phyloP scores from a whole-genome alignment of 768 basidiomycete genomes.

The Fistulinella prunicolor region DNA sequence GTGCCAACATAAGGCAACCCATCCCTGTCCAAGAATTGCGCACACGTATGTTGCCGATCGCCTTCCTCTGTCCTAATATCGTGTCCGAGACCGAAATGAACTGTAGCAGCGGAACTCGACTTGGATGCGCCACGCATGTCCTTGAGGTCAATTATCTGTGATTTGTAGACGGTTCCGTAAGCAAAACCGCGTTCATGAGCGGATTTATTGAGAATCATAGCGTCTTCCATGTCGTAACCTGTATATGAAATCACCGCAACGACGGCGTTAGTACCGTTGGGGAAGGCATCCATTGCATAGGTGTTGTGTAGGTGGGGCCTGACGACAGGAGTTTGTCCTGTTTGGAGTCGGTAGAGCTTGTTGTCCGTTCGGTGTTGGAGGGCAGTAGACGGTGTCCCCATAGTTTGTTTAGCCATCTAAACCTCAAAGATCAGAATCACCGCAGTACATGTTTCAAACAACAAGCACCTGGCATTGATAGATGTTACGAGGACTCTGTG shows the following conservation, averaged over 20 bases:
- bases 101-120: conserved; percentile 49
- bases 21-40: conserved; percentile 68
- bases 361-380: conserved; percentile 93
- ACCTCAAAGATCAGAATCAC: conserved; percentile 7
- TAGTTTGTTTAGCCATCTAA: conserved; percentile 99
- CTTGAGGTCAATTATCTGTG: conserved; percentile 86
- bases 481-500: conserved; percentile 83
- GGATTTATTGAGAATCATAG: conserved; percentile 99
- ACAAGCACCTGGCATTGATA: conserved; percentile 82
- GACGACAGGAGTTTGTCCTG: conserved; percentile 92
- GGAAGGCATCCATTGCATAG: conserved; percentile 98
- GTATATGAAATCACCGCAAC: conserved; percentile 99
- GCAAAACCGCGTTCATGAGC: conserved; percentile 97
- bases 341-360: conserved; percentile 95
- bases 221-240: conserved; percentile 99
- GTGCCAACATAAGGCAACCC: conserved; percentile 82
- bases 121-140: conserved; percentile 69
- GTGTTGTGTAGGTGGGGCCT: conserved; percentile 88
- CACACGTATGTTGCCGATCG: conserved; percentile 39
- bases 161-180: conserved; percentile 96
- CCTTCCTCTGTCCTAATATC: conserved; percentile 64
- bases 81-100: conserved; percentile 88
- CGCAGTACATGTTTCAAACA: background rate
- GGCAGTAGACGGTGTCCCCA: conserved; percentile 97
- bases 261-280: conserved; percentile 96